phyloP scores from a whole-genome alignment of 2,329 filamentous ascomycete species.

The Mycosphaerella arachidis region DNA sequence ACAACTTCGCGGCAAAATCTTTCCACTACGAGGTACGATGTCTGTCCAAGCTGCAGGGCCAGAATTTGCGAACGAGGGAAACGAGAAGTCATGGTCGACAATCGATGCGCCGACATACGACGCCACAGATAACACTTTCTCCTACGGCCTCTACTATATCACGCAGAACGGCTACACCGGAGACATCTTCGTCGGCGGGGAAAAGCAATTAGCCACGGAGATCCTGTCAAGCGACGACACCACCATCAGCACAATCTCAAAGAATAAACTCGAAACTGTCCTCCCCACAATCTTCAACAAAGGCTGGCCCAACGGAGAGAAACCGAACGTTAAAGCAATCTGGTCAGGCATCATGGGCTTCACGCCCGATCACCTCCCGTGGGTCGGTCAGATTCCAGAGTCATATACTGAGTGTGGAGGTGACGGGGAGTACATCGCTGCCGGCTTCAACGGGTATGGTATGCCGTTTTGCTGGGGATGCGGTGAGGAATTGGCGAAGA shows the following conservation, averaged over 20 bases:
- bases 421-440: slow-evolving; percentile 19
- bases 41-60: slow-evolving; percentile 12
- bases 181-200: slow-evolving; percentile 20
- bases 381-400: slow-evolving; percentile 12
- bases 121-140: slow-evolving; percentile 11
- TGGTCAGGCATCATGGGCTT: slow-evolving; percentile 20
- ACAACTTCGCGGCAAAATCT: slow-evolving; percentile 19
- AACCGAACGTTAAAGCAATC: slow-evolving; percentile 10
- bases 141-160: slow-evolving; percentile 20
- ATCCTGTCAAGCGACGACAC: slow-evolving; percentile 16
- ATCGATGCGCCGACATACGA: slow-evolving; percentile 16
- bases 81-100: slow-evolving; percentile 15
- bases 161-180: slow-evolving; percentile 17
- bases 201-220: slow-evolving; percentile 12
- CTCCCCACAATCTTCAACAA: slow-evolving; percentile 15
- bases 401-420: slow-evolving; percentile 6
- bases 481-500: slow-evolving; percentile 22
- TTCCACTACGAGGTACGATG: slow-evolving; percentile 20
- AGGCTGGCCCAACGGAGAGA: slow-evolving; percentile 11
- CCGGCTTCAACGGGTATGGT: slow-evolving; percentile 21
- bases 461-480: slow-evolving; percentile 22
- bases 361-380: slow-evolving; percentile 15
- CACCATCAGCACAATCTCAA: slow-evolving; percentile 7
- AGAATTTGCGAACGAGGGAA: slow-evolving; percentile 11
- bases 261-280: slow-evolving; percentile 9